These are phyloP conservation scores for Ophiostoma ips DNA, from an alignment of 2,329 filamentous ascomycete species.

Conservation along the genomic window DNA sequence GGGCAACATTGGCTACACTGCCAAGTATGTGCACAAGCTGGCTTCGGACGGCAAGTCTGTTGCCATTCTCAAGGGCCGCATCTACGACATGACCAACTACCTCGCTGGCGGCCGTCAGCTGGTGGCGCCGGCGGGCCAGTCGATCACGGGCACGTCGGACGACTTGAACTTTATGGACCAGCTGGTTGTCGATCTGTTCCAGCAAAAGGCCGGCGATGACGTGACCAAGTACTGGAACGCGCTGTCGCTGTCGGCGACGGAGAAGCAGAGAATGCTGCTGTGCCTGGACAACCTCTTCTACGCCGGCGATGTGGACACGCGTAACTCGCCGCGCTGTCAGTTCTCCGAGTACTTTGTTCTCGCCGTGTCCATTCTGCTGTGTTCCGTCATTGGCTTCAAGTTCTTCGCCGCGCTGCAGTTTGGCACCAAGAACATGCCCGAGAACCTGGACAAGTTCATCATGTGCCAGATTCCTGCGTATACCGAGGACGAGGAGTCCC, in stretches of 20 bases:
- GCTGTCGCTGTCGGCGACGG: conserved; percentile 37
- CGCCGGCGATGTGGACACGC: conserved; percentile 78
- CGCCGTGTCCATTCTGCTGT: conserved; percentile 67
- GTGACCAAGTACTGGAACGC: conserved; percentile 72
- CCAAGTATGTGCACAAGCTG: conserved; percentile 60
- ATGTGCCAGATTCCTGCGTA: conserved; percentile 97
- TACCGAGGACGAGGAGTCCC: conserved; percentile 93
- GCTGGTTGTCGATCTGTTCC: conserved; percentile 63
- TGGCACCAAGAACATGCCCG: conserved; percentile 75
- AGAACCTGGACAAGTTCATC: conserved; percentile 96
- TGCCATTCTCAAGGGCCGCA: conserved; percentile 60
- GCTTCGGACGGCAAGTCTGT: conserved; percentile 53
- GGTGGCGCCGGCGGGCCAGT: conserved; percentile 38
- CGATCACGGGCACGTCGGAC: conserved; percentile 26
- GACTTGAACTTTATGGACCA: conserved; percentile 68
- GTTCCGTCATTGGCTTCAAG: conserved; percentile 79
- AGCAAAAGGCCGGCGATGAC: conserved; percentile 60
- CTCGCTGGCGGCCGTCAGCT: conserved; percentile 58
- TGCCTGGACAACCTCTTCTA: conserved; percentile 95
- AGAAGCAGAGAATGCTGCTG: conserved; percentile 56
- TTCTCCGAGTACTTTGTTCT: conserved; percentile 86
- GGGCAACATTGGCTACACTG: conserved; percentile 72
- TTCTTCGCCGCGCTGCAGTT: conserved; percentile 96
- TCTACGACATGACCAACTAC: conserved; percentile 88
- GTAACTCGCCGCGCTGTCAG: conserved; percentile 70